Base-by-base conservation (phyloP, 73 alveolate species). In the Stentor coeruleus region DNA sequence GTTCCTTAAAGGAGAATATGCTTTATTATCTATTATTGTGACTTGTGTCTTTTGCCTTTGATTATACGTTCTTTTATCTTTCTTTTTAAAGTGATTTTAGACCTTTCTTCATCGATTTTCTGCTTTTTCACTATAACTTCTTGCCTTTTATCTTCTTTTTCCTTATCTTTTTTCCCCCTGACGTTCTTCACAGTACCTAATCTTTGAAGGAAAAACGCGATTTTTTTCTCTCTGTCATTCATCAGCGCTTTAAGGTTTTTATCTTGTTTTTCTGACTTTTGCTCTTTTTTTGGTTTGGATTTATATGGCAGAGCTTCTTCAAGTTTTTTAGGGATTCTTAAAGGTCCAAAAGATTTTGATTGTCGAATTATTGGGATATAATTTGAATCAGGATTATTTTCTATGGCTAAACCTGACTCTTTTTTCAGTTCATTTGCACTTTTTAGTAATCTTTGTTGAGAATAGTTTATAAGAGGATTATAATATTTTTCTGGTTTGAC, bases 291-390 rank as follows among this genome's bases (percentile, higher is more conserved):
- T 79, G 93, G 87, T 87, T 96, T 97, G 58, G 95, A 85, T 81
- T 97, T 92, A 91, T 94, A 97, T 31, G 99, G 99, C n/a, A 97
- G 89, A 76, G 87, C 90, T 72, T 88, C 84, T 77, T 93, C 93
- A 73, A 97, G 89, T 60, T 86, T 93, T 87, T 91, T 94, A 26
- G 99, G 98, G 38, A 97, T 91, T 26, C 89, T 92, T 75, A 97
- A 85, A 81, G 97, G 95, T 66, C 97, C 93, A 73, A 93, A 94
- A 74, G 93, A 97, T 74, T 92, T 85, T 84, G 95, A 97, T 76
- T 93, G 98, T 85, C 99, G 87, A 37, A 92, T 97, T 58, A 84
- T 84, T 35, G 91, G 94, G 74, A 87, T 36, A 88, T 97, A 97
- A 81, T 92, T 96, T 74, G 98, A 92, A 81, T 97, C 99, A 42